Evolutionary conservation across 164 flowering plant species (phyloP).

Genomic region (Buxus sempervirens): DNA sequence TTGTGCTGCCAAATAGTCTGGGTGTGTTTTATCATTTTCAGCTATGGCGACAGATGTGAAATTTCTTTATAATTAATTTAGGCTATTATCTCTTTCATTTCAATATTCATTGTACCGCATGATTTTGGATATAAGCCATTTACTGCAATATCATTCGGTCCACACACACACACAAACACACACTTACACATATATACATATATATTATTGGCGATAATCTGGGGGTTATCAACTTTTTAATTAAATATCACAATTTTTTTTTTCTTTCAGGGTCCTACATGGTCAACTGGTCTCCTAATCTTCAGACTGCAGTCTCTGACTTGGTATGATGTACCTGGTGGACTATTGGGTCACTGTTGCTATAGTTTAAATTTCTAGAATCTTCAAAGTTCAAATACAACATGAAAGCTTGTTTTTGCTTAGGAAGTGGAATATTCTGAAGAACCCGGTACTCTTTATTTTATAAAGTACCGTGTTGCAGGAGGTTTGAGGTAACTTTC

Average conservation of each 20-base stretch:
- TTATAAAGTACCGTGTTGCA: conserved; percentile 94
- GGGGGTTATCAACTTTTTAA: not conserved
- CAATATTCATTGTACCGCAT: no score
- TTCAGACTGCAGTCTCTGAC: conserved; percentile 96
- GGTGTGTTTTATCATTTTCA: no score
- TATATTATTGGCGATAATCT: not conserved
- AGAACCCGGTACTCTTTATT: conserved; percentile 77
- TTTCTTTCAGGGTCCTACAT: conserved; percentile 83
- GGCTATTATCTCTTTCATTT: no score
- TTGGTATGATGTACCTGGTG: conserved; percentile 48
- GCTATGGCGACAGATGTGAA: no score
- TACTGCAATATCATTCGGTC: no score
- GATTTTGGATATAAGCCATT: not conserved
- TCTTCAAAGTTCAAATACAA: not conserved
- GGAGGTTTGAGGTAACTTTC: conserved; percentile 78
- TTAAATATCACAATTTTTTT: conserved; percentile 1
- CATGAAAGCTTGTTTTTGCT: conserved; percentile 6
- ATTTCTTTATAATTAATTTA: no score
- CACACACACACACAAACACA: no score
- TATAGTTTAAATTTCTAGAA: not conserved
- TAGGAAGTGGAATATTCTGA: conserved; percentile 98
- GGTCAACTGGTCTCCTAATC: conserved; percentile 97
- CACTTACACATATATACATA: no score
- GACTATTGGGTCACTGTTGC: not conserved
- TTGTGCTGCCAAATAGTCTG: no score